These are phyloP conservation scores for Rhodamnia rubescens DNA, from an alignment of 345 rosid genomes.

Conservation along the genomic window DNA sequence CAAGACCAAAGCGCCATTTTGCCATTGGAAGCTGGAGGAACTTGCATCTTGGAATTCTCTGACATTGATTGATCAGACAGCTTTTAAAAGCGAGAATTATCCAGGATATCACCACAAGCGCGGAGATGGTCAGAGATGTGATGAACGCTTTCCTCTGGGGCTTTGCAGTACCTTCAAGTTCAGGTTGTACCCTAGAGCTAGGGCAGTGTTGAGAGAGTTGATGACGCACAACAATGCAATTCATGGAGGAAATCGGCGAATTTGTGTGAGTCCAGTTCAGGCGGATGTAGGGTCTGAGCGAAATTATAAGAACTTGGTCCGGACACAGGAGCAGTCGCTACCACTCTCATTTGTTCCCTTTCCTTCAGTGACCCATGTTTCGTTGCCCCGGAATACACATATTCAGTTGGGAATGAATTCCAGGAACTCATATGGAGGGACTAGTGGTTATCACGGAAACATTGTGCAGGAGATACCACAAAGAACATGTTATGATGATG, in stretches of 20 bases:
- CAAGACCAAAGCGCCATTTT: conserved; percentile 35
- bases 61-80: conserved; percentile 4
- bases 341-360: neutral
- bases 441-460: neutral
- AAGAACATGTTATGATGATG: neutral
- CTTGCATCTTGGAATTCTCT: conserved; percentile 31
- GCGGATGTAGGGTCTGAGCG: neutral
- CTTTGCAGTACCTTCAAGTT: conserved; percentile 43
- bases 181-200: conserved; percentile 3
- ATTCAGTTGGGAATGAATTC: neutral
- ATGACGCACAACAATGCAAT: neutral
- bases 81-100: conserved; percentile 25
- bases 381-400: neutral
- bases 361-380: neutral
- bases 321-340: neutral
- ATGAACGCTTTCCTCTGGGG: conserved; percentile 37
- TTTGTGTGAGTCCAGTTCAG: neutral
- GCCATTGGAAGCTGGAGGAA: conserved; percentile 38
- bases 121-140: conserved; percentile 36
- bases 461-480: neutral
- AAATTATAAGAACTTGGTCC: neutral
- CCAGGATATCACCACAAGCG: conserved; percentile 44
- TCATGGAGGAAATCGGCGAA: neutral
- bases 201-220: neutral
- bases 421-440: neutral